Evolutionary conservation across 495 filamentous ascomycete genomes (phyloP).

Genomic region (Hypoxylon trugodes): DNA sequence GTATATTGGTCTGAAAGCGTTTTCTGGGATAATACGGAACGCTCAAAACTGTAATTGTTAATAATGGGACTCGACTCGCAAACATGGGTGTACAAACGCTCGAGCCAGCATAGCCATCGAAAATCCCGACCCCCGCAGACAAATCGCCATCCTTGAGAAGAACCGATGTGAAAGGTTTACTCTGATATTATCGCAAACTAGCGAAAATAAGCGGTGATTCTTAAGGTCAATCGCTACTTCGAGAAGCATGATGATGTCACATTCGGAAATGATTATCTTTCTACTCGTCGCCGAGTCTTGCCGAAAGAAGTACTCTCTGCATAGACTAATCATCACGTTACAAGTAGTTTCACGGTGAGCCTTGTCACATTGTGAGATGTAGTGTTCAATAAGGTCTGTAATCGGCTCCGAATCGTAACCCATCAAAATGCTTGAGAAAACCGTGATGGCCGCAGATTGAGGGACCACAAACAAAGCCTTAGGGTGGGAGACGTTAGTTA

Average conservation of each 20-base stretch:
- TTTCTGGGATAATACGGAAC: not conserved
- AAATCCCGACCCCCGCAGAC: not conserved
- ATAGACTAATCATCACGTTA: not conserved
- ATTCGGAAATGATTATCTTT: not conserved
- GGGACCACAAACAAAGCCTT: constrained; percentile 26
- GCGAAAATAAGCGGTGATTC: constrained; percentile 1
- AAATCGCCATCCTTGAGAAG: not conserved
- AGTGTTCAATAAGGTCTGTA: constrained; percentile 7
- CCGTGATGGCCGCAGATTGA: not conserved
- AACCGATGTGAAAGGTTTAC: constrained; percentile 4
- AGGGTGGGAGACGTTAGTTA: not conserved
- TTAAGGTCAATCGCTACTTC: not conserved
- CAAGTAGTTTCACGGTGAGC: not conserved
- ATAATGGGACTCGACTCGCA: not conserved
- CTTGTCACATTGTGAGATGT: not conserved
- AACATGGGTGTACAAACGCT: constrained; percentile 1
- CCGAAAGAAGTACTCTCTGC: not conserved
- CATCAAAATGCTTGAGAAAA: not conserved
- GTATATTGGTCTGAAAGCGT: constrained; percentile 14
- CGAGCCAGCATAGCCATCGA: not conserved
- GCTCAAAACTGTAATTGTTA: constrained; percentile 12
- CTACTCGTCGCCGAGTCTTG: not conserved
- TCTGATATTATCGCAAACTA: constrained; percentile 8
- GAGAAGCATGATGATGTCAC: constrained; percentile 6
- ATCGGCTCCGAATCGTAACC: not conserved